Conservation (phyloP, 2,329 filamentous ascomycete species). For the Penicillium verrucosum region DNA sequence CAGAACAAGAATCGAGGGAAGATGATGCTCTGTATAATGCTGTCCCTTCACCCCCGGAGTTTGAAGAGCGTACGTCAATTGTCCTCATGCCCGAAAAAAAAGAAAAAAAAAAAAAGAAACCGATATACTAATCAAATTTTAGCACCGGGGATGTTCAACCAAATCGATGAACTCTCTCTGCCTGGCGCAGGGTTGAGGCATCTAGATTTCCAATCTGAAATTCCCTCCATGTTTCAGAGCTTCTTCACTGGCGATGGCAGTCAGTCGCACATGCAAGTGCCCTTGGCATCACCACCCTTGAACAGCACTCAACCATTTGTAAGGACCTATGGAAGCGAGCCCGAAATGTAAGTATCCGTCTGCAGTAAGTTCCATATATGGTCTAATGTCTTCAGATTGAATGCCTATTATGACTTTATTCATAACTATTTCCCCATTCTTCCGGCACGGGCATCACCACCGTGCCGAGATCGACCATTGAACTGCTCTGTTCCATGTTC, state of each 20-base stretch:
- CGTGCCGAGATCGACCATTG: constrained; percentile 34
- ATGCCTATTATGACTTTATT: constrained; percentile 47
- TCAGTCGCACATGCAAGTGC: constrained; percentile 28
- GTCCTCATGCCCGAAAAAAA: not conserved
- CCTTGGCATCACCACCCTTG: constrained; percentile 28
- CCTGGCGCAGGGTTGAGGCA: constrained; percentile 41
- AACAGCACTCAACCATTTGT: constrained; percentile 31
- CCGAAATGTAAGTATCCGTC: constrained; percentile 37
- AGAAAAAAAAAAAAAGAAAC: not conserved
- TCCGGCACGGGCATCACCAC: constrained; percentile 35
- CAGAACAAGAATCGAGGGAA: constrained; percentile 21
- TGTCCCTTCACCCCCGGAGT: constrained; percentile 23
- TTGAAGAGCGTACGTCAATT: constrained; percentile 33
- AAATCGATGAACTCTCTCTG: constrained; percentile 41
- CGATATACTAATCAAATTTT: constrained; percentile 20
- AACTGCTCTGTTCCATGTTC: constrained; percentile 31
- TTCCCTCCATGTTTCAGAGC: constrained; percentile 39
- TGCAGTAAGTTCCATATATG: not conserved
- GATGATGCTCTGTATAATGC: constrained; percentile 22
- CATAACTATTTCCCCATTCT: constrained; percentile 47
- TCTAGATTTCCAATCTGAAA: constrained; percentile 38
- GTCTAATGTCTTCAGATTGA: constrained; percentile 35
- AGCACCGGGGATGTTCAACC: constrained; percentile 38
- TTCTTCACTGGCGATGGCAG: constrained; percentile 30
- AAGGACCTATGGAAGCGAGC: constrained; percentile 41